Conservation (phyloP, 2,329 filamentous ascomycete genomes). For the Penicillium griseofulvum region DNA sequence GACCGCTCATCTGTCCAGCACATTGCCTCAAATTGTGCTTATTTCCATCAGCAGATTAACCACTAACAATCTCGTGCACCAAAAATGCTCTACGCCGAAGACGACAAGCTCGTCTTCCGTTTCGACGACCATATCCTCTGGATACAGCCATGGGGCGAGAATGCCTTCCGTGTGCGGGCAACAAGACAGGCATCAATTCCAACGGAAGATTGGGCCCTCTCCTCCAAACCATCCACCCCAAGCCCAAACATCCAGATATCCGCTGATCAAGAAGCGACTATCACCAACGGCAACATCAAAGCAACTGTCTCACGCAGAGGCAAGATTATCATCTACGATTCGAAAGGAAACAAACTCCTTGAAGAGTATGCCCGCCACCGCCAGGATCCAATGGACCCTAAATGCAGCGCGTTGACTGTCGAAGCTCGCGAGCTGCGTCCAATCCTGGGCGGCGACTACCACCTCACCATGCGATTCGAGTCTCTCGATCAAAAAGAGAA, state of each 20-base stretch:
- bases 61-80: not conserved
- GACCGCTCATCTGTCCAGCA: not conserved
- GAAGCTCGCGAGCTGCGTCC: constrained; percentile 59
- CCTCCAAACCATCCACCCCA: constrained; percentile 16
- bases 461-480: constrained; percentile 60
- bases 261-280: constrained; percentile 33
- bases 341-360: constrained; percentile 44
- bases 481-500: constrained; percentile 55
- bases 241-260: constrained; percentile 16
- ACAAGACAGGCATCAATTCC: constrained; percentile 40
- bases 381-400: constrained; percentile 54
- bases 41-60: not conserved
- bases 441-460: constrained; percentile 54
- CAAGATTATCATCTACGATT: constrained; percentile 51
- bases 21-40: not conserved
- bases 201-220: constrained; percentile 38
- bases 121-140: constrained; percentile 41
- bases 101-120: constrained; percentile 35
- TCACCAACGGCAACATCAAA: constrained; percentile 51
- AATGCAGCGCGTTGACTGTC: constrained; percentile 57
- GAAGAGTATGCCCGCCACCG: constrained; percentile 56
- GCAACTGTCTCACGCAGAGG: constrained; percentile 49
- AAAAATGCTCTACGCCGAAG: constrained; percentile 36
- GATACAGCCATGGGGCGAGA: constrained; percentile 41
- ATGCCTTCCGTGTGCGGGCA: constrained; percentile 39